Evolutionary conservation across 2,329 filamentous ascomycete genomes (phyloP), one percentile per base, ranked within the genome.

Genomic region (Penicillium aurantiogriseum): DNA sequence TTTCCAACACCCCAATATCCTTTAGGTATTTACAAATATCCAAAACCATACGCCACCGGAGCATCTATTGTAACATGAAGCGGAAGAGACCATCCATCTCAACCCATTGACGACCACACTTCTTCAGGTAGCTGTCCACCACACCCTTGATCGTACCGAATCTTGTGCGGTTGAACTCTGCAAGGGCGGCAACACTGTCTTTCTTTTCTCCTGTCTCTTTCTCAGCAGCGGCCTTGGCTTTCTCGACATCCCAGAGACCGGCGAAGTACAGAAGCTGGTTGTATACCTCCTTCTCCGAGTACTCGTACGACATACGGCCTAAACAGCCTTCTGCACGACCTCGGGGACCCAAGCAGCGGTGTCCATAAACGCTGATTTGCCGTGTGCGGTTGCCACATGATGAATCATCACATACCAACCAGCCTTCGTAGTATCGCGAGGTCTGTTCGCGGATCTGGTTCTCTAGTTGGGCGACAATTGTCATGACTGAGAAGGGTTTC

Each of bases 201-300:
- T 80, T 84, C 69, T 85, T 83, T 61, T 86, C 79, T 1, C 73
- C 77, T 58, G 75, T 72, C 48, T 81, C 77, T 47, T 80, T 83
- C 25, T 78, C 79, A 8, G 77, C 77, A n/a, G 76, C 79, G 45
- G 67, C 69, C 63, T 85, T 85, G 15, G 89, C 89, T 76, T 90
- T 91, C 61, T 97, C 92, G 3, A 95, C 89, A 74, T 99, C 92
- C 81, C 92, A 99, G 54, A 97, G 77, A 48, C 83, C 83, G 31
- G 89, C 84, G 72, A 92, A 89, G 78, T 96, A 99, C 54, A 97
- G 78, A 40, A 99, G 81, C 77, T 99, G 94, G 74, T 96, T 97
- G 78, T 97, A 97, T 58, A 97, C 83, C 68, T 89, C 88, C 77
- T 94, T 93, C 78, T 97, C 94, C 0, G 84, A 82, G 69, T 90